Percentiles rank a stretch among this genome's conserved stretches.
Conservation (phyloP, 345 rosid species). For the Kernera saxatilis region DNA sequence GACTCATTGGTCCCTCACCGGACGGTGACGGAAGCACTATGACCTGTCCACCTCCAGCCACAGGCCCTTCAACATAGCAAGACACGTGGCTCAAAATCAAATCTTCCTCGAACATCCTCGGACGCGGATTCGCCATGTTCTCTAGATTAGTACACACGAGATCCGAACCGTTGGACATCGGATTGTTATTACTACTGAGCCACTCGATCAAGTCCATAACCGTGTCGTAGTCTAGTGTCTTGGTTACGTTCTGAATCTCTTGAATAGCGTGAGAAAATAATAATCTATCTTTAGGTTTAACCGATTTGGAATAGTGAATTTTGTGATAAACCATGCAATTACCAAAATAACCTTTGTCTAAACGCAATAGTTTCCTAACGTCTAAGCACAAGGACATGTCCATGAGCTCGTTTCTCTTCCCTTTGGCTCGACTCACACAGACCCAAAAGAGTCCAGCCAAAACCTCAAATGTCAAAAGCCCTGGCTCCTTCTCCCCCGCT, state of each 20-base stretch:
- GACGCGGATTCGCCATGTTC: constrained; percentile 24
- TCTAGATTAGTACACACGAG: constrained; percentile 49
- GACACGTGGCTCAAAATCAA: constrained; percentile 33
- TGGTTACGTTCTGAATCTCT: constrained; percentile 35
- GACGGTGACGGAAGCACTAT: constrained; percentile 41
- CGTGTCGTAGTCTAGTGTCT: constrained; percentile 34
- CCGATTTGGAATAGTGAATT: constrained; percentile 6
- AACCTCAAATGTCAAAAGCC: constrained; percentile 35
- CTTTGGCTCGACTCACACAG: constrained; percentile 46
- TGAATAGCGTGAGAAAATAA: constrained; percentile 25
- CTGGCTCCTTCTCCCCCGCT: constrained; percentile 22
- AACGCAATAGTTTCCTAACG: constrained; percentile 38
- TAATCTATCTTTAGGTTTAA: background rate
- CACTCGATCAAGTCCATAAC: constrained; percentile 61
- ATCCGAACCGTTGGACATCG: constrained; percentile 34
- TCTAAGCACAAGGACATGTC: constrained; percentile 54
- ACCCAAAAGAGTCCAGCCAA: constrained; percentile 60
- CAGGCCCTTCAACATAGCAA: constrained; percentile 46
- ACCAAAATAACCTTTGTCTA: constrained; percentile 58
- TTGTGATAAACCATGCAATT: constrained; percentile 60
- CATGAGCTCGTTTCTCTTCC: constrained; percentile 29
- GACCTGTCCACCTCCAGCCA: constrained; percentile 40
- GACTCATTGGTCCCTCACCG: constrained; percentile 39
- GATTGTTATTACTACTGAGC: constrained; percentile 29
- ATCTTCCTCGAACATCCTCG: constrained; percentile 39